These are phyloP conservation scores for Rhodotorula sphaerocarpa DNA, from an alignment of 768 basidiomycete genomes.

Conservation along the genomic window DNA sequence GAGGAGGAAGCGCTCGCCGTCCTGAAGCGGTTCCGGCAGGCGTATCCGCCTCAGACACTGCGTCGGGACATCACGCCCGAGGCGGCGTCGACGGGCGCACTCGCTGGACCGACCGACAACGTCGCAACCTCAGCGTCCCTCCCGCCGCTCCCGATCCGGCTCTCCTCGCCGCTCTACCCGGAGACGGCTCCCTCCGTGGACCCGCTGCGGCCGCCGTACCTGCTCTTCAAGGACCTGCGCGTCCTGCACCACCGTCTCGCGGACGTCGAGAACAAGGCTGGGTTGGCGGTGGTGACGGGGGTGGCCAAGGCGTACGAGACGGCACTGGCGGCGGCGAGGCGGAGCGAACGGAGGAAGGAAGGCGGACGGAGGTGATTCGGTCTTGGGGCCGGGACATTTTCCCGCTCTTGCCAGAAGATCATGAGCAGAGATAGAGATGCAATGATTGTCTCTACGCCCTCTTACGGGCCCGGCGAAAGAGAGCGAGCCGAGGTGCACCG, in stretches of 20 bases:
- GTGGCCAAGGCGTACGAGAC: constrained; percentile 19
- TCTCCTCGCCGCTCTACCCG: constrained; percentile 24
- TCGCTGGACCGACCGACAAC: constrained; percentile 8
- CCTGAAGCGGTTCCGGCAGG: constrained; percentile 28
- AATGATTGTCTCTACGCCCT: too few relatives aligned
- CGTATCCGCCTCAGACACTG: constrained; percentile 14
- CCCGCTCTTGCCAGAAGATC: too few relatives aligned
- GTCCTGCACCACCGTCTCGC: constrained; percentile 26
- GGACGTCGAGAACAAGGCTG: constrained; percentile 18
- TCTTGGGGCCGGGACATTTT: too few relatives aligned
- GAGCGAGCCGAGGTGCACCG: too few relatives aligned
- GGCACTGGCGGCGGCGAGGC: constrained; percentile 6
- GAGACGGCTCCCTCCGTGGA: constrained; percentile 20
- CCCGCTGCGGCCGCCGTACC: constrained; percentile 13
- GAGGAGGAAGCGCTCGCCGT: constrained; percentile 27
- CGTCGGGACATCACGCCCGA: neutral
- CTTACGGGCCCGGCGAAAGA: too few relatives aligned
- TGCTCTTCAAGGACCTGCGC: constrained; percentile 17
- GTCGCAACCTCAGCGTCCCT: neutral
- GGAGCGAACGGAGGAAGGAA: constrained; percentile 8
- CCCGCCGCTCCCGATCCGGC: constrained; percentile 3
- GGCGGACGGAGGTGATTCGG: neutral
- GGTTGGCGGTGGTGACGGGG: constrained; percentile 13
- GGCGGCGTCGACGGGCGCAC: too few relatives aligned
- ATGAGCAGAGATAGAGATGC: too few relatives aligned